Base-by-base conservation (phyloP, 2,329 filamentous ascomycete species). In the Colletotrichum limetticola region DNA sequence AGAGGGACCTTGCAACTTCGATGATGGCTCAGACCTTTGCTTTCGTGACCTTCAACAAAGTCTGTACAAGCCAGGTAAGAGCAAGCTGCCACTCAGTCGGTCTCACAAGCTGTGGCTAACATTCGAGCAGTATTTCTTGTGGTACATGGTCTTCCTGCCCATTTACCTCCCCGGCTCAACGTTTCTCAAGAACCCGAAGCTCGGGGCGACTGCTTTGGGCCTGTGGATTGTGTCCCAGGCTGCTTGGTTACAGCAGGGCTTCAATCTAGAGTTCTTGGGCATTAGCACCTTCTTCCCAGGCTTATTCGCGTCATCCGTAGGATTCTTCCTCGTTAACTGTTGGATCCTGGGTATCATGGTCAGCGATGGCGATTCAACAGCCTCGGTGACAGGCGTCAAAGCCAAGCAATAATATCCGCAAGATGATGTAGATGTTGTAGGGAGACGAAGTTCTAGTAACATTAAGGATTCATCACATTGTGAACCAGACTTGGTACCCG, bases 41-140 rank as follows among this genome's bases (percentile, higher is more conserved):
- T 0, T 99, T 99, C 82, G 97, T 98, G 4, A 92, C 95, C 0
- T 98, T 98, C 78, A 99, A 99, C 85, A 99, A 99, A 85, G 97
- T 99, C 74, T 98, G 96, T 88, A 99, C 97, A 3, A 98, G 95
- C 79, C 96, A 98, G 89, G 95, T 97, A 89, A 75, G 88, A 4
- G 9, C 6, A 52, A 19, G 80, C 22, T 28, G n/a, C 12, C 35
- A 28, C 22, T 68, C 46, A 22, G 24, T 55, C 24, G 26, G 14
- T 4, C 8, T 5, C 37, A 22, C 19, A 32, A 24, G 49, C 9
- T 22, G 24, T 57, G 16, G 49, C 76, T 80, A 46, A 79, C 65
- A n/a, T 19, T 22, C 1, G 22, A 14, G 30, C 63, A 98, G 95
- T 99, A 99, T 82, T 99, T 99, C 82, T 89, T 99, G 62, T 99